Percentiles rank a stretch among this genome's conserved stretches.
Evolutionary conservation across 2,329 filamentous ascomycete genomes (phyloP).

Genomic region (Fusarium nurragi): DNA sequence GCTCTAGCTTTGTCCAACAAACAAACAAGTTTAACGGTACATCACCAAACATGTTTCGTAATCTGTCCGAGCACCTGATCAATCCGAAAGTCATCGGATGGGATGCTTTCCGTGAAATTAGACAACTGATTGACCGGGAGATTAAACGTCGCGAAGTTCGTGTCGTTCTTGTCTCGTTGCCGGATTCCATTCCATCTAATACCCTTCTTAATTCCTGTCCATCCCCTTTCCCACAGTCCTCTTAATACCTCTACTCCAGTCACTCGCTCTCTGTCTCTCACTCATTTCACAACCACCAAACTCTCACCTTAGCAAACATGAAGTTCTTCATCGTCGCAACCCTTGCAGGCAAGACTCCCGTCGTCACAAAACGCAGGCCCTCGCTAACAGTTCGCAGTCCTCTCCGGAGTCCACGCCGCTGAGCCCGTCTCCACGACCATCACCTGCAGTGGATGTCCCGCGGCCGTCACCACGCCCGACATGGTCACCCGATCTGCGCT

Average conservation of each 20-base stretch:
- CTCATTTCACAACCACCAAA: constrained; percentile 7
- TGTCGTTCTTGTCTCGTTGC: background rate
- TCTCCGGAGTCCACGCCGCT: constrained; percentile 23
- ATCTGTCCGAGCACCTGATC: background rate
- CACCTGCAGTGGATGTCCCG: constrained; percentile 23
- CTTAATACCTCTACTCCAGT: background rate
- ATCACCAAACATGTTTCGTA: background rate
- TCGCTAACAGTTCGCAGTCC: constrained; percentile 4
- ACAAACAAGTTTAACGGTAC: too few species aligned
- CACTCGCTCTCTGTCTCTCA: constrained; percentile 14
- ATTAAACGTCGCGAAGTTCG: background rate
- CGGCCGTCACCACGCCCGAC: constrained; percentile 10
- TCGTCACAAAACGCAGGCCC: rapidly evolving
- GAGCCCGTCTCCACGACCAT: constrained; percentile 30
- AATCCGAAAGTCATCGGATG: constrained; percentile 1
- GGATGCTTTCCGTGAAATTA: constrained; percentile 1
- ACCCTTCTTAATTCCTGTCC: constrained; percentile 1
- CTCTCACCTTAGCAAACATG: constrained; percentile 15
- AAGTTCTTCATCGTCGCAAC: constrained; percentile 20
- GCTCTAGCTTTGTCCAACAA: background rate
- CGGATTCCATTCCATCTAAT: background rate
- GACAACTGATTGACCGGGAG: background rate
- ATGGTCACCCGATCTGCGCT: constrained; percentile 29
- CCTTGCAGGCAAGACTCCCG: constrained; percentile 18
- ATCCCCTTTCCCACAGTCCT: too few species aligned